These are phyloP conservation scores for Triticum timopheevii DNA, from an alignment of 176 grass and related monocot genomes.

Conservation along the genomic window DNA sequence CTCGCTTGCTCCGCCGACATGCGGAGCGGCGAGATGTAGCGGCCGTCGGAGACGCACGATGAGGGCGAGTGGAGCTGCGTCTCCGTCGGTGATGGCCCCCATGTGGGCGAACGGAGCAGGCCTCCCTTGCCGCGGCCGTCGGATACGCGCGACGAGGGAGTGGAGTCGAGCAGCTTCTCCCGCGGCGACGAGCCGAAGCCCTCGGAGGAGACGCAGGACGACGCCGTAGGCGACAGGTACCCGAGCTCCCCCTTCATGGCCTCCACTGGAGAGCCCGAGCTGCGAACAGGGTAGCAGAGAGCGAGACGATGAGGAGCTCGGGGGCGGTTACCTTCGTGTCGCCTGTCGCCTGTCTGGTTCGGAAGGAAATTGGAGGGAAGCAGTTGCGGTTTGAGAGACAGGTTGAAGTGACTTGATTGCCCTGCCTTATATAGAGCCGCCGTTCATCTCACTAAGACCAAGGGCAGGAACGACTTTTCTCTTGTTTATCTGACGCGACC, in stretches of 20 bases:
- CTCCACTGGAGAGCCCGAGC: slow-evolving; percentile 25
- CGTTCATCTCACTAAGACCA: background rate
- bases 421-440: slow-evolving; percentile 30
- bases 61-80: slow-evolving; percentile 16
- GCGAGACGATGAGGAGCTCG: slow-evolving; percentile 26
- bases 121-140: background rate
- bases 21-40: background rate
- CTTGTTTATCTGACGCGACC: background rate
- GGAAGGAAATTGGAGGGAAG: slow-evolving; percentile 47
- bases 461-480: background rate
- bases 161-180: slow-evolving; percentile 21
- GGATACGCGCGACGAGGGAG: slow-evolving; percentile 35
- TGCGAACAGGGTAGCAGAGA: slow-evolving; percentile 29
- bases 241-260: slow-evolving; percentile 38
- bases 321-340: slow-evolving; percentile 31
- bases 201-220: slow-evolving; percentile 19
- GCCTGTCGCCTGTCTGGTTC: background rate
- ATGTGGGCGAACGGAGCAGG: background rate
- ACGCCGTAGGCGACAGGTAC: background rate
- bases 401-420: slow-evolving; percentile 24
- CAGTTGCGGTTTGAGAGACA: slow-evolving; percentile 19
- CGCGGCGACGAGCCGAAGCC: background rate
- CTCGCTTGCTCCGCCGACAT: slow-evolving; percentile 24
- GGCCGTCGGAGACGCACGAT: background rate
- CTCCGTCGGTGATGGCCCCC: background rate